Conservation (phyloP, 2,329 filamentous ascomycete genomes). For the Phymatotrichopsis omnivora region DNA sequence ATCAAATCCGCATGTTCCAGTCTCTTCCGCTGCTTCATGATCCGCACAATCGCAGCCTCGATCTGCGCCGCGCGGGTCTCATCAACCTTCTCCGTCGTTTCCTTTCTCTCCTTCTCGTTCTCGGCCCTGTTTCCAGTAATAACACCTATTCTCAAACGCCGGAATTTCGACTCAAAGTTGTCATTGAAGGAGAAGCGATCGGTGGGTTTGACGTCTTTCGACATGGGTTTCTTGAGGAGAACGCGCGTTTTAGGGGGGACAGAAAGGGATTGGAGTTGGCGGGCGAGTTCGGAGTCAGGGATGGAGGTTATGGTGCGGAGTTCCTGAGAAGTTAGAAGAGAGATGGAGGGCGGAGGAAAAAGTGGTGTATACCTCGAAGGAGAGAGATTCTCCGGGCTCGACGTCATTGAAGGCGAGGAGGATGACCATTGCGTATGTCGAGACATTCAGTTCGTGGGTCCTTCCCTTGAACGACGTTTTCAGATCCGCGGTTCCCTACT, state of each 20-base stretch:
- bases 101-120: conserved; percentile 35
- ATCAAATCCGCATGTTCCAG: conserved; percentile 42
- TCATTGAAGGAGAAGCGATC: conserved; percentile 56
- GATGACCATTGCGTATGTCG: conserved; percentile 86
- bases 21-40: conserved; percentile 46
- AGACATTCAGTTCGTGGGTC: conserved; percentile 81
- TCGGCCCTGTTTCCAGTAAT: conserved; percentile 57
- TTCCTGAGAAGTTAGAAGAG: conserved; percentile 39
- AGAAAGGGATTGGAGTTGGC: conserved; percentile 55
- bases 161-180: conserved; percentile 50
- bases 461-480: conserved; percentile 66
- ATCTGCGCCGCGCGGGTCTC: conserved; percentile 43
- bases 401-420: conserved; percentile 82
- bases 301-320: conserved; percentile 55
- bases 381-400: conserved; percentile 41
- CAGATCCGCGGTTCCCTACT: conserved; percentile 60
- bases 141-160: conserved; percentile 57
- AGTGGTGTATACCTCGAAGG: conserved; percentile 36
- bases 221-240: conserved; percentile 56
- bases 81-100: conserved; percentile 35
- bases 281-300: conserved; percentile 48
- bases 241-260: conserved; percentile 56
- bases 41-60: conserved; percentile 44
- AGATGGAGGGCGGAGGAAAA: neutral
- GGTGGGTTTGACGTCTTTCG: conserved; percentile 52